Evolutionary conservation across 331 rosid genomes (phyloP).

Genomic region (Quercus lobata): DNA sequence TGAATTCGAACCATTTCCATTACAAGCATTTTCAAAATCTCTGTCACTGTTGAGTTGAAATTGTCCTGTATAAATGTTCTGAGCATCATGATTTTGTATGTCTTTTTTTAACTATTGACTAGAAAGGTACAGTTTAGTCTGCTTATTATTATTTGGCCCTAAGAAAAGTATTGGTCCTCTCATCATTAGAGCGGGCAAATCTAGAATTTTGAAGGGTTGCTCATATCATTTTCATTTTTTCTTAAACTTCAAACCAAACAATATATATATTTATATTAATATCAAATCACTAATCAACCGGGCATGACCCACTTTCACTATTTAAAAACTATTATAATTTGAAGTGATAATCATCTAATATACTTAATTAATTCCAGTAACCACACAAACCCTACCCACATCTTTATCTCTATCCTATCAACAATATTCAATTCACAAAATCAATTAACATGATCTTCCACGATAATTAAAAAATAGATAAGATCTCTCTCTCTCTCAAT

Average conservation of each 20-base stretch:
- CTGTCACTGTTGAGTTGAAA: background rate
- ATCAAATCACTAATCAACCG: constrained; percentile 3
- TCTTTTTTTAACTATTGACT: background rate
- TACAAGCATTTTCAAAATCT: background rate
- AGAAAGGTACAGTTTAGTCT: background rate
- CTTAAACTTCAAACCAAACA: background rate
- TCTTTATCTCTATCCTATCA: constrained; percentile 29
- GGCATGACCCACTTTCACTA: constrained; percentile 31
- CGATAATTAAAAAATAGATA: background rate
- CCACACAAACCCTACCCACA: constrained; percentile 37
- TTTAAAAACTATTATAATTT: constrained; percentile 15
- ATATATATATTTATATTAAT: background rate
- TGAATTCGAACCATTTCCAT: background rate
- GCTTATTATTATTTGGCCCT: background rate
- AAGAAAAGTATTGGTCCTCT: constrained; percentile 13
- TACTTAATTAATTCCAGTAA: constrained; percentile 23
- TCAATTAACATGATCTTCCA: constrained; percentile 27
- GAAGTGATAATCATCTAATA: constrained; percentile 42
- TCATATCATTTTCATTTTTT: constrained; percentile 4
- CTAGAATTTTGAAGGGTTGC: background rate
- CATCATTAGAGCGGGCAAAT: constrained; percentile 14
- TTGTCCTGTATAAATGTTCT: background rate
- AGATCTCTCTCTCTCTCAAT: background rate
- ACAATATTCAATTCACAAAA: constrained; percentile 28
- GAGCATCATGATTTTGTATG: background rate